Evolutionary conservation across 768 basidiomycete species (phyloP).

Genomic region (Exidia glandulosa): DNA sequence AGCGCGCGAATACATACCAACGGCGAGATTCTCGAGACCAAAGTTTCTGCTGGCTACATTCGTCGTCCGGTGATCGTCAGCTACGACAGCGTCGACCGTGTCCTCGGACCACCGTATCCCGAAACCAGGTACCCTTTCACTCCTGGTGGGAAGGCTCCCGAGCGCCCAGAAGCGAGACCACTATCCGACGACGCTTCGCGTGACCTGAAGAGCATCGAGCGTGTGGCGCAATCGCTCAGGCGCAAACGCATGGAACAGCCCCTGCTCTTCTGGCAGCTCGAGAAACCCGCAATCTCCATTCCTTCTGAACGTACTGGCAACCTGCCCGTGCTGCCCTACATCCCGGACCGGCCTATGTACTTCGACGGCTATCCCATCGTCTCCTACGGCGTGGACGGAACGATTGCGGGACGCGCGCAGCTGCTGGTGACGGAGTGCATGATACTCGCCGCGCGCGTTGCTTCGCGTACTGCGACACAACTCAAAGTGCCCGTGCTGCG

Average conservation of each 20-base stretch:
- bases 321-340: conserved; percentile 14
- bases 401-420: conserved; percentile 32
- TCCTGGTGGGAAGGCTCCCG: background rate
- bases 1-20: conserved; percentile 52
- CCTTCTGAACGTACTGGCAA: conserved; percentile 17
- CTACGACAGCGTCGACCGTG: conserved; percentile 58
- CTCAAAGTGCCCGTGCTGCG: conserved; percentile 52
- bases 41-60: conserved; percentile 61
- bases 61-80: conserved; percentile 51
- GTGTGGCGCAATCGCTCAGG: background rate
- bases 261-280: conserved; percentile 13
- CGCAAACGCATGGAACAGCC: conserved; percentile 10
- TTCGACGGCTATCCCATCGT: conserved; percentile 42
- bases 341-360: conserved; percentile 2
- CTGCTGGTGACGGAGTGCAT: conserved; percentile 65
- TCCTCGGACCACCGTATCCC: conserved; percentile 23
- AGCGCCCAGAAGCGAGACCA: background rate
- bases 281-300: conserved; percentile 18
- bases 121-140: conserved; percentile 3
- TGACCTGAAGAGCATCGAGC: background rate
- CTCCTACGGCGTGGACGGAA: conserved; percentile 32
- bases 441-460: conserved; percentile 66
- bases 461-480: conserved; percentile 60
- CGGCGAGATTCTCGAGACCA: conserved; percentile 60
- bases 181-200: background rate